A percentile compares a stretch with the other conserved stretches of the same genome.
Evolutionary conservation across 148 eudicot species (phyloP).

Genomic region (Bassia scoparia): DNA sequence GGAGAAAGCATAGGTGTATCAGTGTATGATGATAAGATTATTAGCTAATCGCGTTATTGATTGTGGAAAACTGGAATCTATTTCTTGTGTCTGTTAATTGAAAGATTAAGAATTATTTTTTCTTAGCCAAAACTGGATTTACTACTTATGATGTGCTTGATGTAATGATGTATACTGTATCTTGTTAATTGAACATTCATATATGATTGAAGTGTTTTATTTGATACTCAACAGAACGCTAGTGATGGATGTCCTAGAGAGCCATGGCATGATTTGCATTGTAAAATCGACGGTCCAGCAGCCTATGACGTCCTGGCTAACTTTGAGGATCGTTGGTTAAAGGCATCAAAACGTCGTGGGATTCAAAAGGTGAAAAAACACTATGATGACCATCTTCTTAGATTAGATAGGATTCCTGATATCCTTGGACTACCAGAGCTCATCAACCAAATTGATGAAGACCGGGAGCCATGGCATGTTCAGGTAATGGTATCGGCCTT

Average conservation of each 20-base stretch:
- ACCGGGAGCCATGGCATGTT: conserved; percentile 81
- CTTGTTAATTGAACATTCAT: too few species aligned
- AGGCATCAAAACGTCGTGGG: conserved; percentile 68
- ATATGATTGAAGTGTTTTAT: too few species aligned
- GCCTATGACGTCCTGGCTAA: conserved; percentile 85
- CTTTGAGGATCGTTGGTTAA: conserved; percentile 87
- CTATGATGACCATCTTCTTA: conserved; percentile 70
- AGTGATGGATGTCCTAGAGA: conserved; percentile 79
- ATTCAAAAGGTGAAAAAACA: conserved; percentile 55
- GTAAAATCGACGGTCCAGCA: conserved; percentile 91
- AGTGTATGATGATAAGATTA: too few species aligned
- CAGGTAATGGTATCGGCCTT: conserved; percentile 48
- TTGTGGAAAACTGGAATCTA: too few species aligned
- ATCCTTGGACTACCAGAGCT: conserved; percentile 54
- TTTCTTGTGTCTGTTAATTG: too few species aligned
- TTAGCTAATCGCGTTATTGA: too few species aligned
- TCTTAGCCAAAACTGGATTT: too few species aligned
- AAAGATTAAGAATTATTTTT: too few species aligned
- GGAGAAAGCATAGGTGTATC: too few species aligned
- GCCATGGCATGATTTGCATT: conserved; percentile 98
- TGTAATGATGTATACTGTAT: too few species aligned
- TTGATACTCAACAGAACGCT: conserved; percentile 54
- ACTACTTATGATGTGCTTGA: too few species aligned
- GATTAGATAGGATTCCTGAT: conserved; percentile 58
- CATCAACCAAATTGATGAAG: conserved; percentile 43